Conservation (phyloP, 768 basidiomycete genomes). For the Inosperma sp. region DNA sequence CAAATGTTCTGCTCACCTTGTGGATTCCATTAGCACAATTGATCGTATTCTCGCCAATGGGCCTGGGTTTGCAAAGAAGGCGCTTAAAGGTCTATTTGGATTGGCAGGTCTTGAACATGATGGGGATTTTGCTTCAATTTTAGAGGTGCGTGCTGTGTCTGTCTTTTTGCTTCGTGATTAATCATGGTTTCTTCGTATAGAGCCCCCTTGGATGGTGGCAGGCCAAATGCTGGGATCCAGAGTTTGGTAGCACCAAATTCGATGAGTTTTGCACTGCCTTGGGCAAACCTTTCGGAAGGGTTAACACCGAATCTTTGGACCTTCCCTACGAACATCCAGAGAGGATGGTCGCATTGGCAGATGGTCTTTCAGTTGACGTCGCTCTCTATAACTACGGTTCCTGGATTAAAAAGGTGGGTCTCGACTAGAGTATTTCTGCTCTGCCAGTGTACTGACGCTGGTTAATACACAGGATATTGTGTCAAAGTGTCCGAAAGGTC, state of each 20-base stretch:
- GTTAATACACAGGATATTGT: conserved; percentile 43
- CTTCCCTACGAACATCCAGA: conserved; percentile 44
- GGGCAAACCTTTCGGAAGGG: conserved; percentile 38
- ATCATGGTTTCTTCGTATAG: conserved; percentile 27
- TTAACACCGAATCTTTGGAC: conserved; percentile 26
- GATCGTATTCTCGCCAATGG: conserved; percentile 55
- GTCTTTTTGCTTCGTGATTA: neutral
- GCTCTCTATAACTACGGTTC: conserved; percentile 67
- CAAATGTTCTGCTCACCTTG: conserved; percentile 54
- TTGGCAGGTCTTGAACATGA: conserved; percentile 62
- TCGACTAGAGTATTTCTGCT: neutral
- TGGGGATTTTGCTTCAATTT: conserved; percentile 69
- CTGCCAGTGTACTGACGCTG: neutral
- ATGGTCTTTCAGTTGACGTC: conserved; percentile 50
- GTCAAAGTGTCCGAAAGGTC: conserved; percentile 49
- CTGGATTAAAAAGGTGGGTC: conserved; percentile 65
- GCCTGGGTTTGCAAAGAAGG: conserved; percentile 34
- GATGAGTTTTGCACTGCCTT: conserved; percentile 65
- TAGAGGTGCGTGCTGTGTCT: conserved; percentile 47
- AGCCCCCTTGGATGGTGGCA: conserved; percentile 73
- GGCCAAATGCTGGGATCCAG: conserved; percentile 81
- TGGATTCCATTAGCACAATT: conserved; percentile 53
- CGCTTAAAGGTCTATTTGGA: conserved; percentile 75
- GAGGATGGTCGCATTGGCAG: conserved; percentile 44
- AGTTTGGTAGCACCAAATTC: conserved; percentile 55